A percentile compares a stretch with the other conserved stretches of the same genome.
Evolutionary conservation across 1,284 basidiomycete genomes (phyloP).

Genomic region (Microbotryum silenes-acaulis): DNA sequence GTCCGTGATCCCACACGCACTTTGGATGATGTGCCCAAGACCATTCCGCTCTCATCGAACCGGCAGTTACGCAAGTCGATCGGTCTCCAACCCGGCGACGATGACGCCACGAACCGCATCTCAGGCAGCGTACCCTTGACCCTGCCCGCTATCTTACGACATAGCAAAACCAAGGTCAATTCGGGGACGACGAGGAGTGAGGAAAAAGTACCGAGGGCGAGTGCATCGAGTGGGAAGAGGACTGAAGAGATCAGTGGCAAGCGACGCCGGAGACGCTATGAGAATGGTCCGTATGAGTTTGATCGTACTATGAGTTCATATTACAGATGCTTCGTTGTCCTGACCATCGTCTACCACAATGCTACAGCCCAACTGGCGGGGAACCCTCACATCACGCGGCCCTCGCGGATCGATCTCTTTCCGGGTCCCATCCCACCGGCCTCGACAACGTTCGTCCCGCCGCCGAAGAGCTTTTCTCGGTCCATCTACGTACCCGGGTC

Average conservation of each 20-base stretch:
- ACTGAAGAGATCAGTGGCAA: slow-evolving; percentile 6
- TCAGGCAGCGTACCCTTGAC: too few relatives aligned
- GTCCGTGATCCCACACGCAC: too few relatives aligned
- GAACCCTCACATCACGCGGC: slow-evolving; percentile 25
- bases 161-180: slow-evolving; percentile 1
- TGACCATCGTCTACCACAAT: too few relatives aligned
- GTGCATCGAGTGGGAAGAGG: background rate
- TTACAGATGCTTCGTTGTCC: too few relatives aligned
- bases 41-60: too few relatives aligned
- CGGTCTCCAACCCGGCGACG: too few relatives aligned
- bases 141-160: slow-evolving; percentile 20
- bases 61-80: too few relatives aligned
- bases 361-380: slow-evolving; percentile 25
- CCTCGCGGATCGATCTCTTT: slow-evolving; percentile 15
- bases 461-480: slow-evolving; percentile 18
- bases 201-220: background rate
- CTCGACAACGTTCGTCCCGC: slow-evolving; percentile 21
- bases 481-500: slow-evolving; percentile 20
- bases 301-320: too few relatives aligned
- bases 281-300: slow-evolving; percentile 16
- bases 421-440: slow-evolving; percentile 14
- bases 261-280: slow-evolving; percentile 11
- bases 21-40: too few relatives aligned
- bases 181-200: background rate
- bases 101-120: too few relatives aligned